Conservation (phyloP, 257 asterid genomes). For the Jaltomata sinuosa region DNA sequence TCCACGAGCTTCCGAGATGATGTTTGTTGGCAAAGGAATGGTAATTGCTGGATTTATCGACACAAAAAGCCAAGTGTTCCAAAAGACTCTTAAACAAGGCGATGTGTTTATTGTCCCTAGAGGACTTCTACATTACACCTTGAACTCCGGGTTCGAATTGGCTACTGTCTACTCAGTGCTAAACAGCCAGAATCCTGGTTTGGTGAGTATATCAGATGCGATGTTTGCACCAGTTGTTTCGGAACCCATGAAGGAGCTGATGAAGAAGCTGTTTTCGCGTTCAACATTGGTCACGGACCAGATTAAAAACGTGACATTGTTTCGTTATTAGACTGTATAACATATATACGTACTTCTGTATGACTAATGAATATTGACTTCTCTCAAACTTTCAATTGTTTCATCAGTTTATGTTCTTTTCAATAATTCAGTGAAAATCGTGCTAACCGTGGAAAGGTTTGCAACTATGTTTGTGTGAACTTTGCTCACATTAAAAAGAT, state of each 20-base stretch:
- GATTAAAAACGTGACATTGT: constrained; percentile 25
- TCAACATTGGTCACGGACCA: constrained; percentile 28
- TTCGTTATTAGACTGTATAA: not conserved
- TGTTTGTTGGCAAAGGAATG: constrained; percentile 38
- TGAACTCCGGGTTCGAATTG: constrained; percentile 45
- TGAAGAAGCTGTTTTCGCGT: constrained; percentile 24
- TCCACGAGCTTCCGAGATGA: constrained; percentile 72
- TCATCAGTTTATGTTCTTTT: not conserved
- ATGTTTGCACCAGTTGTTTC: constrained; percentile 16
- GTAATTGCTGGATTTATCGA: constrained; percentile 54
- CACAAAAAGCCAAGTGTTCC: constrained; percentile 34
- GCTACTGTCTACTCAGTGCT: constrained; percentile 47
- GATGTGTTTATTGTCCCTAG: constrained; percentile 62
- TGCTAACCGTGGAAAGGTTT: not conserved
- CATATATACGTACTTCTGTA: not conserved
- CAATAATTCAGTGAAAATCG: too few species aligned
- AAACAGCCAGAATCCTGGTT: constrained; percentile 75
- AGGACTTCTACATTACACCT: constrained; percentile 59
- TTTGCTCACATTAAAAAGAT: not conserved
- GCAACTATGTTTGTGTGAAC: not conserved
- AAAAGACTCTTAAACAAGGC: constrained; percentile 37
- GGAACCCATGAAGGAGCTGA: constrained; percentile 10
- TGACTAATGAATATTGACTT: not conserved
- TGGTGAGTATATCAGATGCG: constrained; percentile 35
- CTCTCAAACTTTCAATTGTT: not conserved